Percentiles rank a stretch among this genome's conserved stretches.
Evolutionary conservation across 2,329 filamentous ascomycete species (phyloP).

Genomic region (Colletotrichum tamarilloi): DNA sequence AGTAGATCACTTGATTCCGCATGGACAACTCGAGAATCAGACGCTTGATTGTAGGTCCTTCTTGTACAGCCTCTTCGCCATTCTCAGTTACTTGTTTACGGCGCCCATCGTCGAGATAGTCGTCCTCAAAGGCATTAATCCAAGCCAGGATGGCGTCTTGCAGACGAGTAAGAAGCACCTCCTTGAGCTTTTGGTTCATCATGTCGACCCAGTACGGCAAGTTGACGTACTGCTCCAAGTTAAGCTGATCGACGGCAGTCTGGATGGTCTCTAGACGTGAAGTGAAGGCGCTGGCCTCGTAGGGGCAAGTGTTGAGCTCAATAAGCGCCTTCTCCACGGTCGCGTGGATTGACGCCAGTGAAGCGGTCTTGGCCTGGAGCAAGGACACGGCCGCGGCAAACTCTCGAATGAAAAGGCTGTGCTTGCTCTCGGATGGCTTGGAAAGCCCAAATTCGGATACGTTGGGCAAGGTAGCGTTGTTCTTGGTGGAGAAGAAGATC

Average conservation of each 20-base stretch:
- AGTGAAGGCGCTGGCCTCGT: conserved; percentile 83
- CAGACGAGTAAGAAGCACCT: conserved; percentile 83
- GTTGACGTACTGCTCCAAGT: conserved; percentile 96
- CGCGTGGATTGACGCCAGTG: conserved; percentile 82
- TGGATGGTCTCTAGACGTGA: conserved; percentile 87
- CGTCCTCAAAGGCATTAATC: conserved; percentile 85
- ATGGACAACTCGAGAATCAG: conserved; percentile 94
- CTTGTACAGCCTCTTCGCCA: conserved; percentile 57
- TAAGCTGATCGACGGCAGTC: conserved; percentile 93
- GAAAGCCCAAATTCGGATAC: conserved; percentile 54
- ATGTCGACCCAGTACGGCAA: conserved; percentile 88
- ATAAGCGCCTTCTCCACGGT: conserved; percentile 83
- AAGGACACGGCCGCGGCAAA: conserved; percentile 89
- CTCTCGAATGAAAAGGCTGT: conserved; percentile 95
- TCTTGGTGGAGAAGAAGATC: conserved; percentile 73
- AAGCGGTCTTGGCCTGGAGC: conserved; percentile 87
- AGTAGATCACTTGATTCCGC: conserved; percentile 96
- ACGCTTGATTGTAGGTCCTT: conserved; percentile 74
- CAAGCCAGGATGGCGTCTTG: conserved; percentile 85
- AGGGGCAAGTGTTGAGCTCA: conserved; percentile 87
- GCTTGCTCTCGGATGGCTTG: conserved; percentile 83
- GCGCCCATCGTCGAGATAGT: conserved; percentile 62
- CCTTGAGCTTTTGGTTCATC: conserved; percentile 87
- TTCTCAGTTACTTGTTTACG: conserved; percentile 59
- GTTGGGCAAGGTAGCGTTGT: conserved; percentile 46